Conservation (phyloP, 2,329 filamentous ascomycete species). For the Apiospora hydei region DNA sequence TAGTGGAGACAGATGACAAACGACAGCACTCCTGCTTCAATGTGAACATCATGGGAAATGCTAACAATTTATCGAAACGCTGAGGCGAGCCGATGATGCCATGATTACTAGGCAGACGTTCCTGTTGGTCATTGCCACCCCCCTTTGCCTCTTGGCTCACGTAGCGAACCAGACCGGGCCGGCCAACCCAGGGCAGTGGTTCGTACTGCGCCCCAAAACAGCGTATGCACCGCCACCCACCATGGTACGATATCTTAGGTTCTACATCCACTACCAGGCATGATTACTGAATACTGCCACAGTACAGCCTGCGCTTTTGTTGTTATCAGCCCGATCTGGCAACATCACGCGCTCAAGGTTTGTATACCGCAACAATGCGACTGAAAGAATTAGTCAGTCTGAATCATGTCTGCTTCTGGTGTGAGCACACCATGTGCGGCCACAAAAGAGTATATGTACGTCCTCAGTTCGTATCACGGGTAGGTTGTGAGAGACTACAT, state of each 20-base stretch:
- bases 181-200: neutral
- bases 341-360: neutral
- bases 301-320: neutral
- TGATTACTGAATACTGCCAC: neutral
- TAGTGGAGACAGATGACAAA: neutral
- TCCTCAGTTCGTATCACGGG: too few relatives aligned
- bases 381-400: neutral
- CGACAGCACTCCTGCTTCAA: neutral
- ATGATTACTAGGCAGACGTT: neutral
- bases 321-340: neutral
- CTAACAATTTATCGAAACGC: neutral
- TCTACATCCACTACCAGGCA: neutral
- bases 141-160: neutral
- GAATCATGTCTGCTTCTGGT: neutral
- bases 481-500: too few relatives aligned
- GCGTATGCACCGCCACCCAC: constrained; percentile 6
- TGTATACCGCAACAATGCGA: neutral
- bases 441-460: too few relatives aligned
- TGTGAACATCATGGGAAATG: neutral
- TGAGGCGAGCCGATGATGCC: neutral
- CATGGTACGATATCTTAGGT: neutral
- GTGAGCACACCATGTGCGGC: neutral
- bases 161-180: neutral
- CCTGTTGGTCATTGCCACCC: neutral
- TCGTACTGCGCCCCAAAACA: neutral